Percentiles rank a stretch among this genome's conserved stretches.
phyloP scores from a whole-genome alignment of 345 rosid genomes.

The Rubroshorea leprosula region DNA sequence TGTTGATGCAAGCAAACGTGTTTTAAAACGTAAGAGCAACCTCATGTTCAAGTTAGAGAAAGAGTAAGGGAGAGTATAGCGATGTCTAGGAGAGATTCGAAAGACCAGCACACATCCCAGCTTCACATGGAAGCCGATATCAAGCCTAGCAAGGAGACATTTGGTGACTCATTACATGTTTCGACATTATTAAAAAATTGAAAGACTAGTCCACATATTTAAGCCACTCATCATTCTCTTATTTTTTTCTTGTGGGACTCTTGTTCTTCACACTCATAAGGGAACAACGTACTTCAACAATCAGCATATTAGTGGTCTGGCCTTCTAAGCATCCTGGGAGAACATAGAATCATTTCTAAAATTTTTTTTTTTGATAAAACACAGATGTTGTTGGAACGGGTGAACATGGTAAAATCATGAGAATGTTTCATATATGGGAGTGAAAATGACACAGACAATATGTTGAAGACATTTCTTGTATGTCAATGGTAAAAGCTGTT shows the following conservation, averaged over 20 bases:
- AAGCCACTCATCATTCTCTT: too few relatives aligned
- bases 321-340: too few relatives aligned
- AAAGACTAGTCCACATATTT: constrained; percentile 45
- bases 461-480: neutral
- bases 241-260: too few relatives aligned
- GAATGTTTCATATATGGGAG: constrained; percentile 8
- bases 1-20: too few relatives aligned
- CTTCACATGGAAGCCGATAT: constrained; percentile 25
- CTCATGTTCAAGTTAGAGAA: constrained; percentile 6
- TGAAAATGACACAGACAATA: neutral
- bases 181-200: too few relatives aligned
- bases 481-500: constrained; percentile 1
- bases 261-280: too few relatives aligned
- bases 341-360: too few relatives aligned
- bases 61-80: constrained; percentile 23
- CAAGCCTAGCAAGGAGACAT: too few relatives aligned
- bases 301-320: constrained; percentile 9
- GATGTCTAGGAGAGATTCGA: constrained; percentile 48
- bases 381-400: neutral
- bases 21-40: too few relatives aligned
- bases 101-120: constrained; percentile 58
- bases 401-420: constrained; percentile 12
- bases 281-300: too few relatives aligned
- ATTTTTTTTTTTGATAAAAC: too few relatives aligned
- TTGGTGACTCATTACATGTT: too few relatives aligned